A percentile compares a stretch with the other conserved stretches of the same genome.
Evolutionary conservation across 192 early-diverging fungal species (phyloP).

Genomic region (Coemansia sp.): DNA sequence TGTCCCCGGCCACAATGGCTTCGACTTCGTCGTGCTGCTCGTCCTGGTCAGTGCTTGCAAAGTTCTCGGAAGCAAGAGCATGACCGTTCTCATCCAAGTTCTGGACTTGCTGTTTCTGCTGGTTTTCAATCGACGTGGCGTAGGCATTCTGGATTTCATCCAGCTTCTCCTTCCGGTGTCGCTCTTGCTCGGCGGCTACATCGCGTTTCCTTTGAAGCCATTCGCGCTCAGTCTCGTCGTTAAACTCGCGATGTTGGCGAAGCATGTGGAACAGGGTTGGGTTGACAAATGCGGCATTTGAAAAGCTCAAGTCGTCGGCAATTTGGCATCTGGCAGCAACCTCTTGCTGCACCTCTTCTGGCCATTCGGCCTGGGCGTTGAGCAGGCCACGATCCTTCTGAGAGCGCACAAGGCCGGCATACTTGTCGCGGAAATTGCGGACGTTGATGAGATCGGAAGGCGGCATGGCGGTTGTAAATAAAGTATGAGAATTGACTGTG

Average conservation of each 20-base stretch:
- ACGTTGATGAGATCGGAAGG: constrained; percentile 48
- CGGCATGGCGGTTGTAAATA: constrained; percentile 21
- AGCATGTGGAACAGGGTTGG: constrained; percentile 53
- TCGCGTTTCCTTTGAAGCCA: constrained; percentile 41
- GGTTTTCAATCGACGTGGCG: background rate
- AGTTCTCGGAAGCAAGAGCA: background rate
- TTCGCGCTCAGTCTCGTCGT: constrained; percentile 51
- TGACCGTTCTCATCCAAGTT: background rate
- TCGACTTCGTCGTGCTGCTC: background rate
- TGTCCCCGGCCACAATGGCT: background rate
- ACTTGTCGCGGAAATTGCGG: constrained; percentile 49
- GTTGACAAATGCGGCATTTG: constrained; percentile 50
- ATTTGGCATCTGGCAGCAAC: constrained; percentile 41
- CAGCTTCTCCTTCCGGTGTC: constrained; percentile 14
- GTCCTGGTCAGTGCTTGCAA: background rate
- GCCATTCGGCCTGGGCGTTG: constrained; percentile 35
- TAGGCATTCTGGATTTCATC: constrained; percentile 7
- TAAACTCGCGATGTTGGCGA: constrained; percentile 52
- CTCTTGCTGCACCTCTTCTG: constrained; percentile 19
- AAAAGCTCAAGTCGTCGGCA: constrained; percentile 49
- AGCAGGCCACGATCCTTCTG: constrained; percentile 42
- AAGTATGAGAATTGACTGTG: background rate
- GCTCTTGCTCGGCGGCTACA: constrained; percentile 31
- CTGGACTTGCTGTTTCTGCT: background rate
- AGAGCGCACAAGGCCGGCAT: constrained; percentile 31